Evolutionary conservation across 2,329 filamentous ascomycete genomes (phyloP).

Genomic region (Sporothrix globosa): DNA sequence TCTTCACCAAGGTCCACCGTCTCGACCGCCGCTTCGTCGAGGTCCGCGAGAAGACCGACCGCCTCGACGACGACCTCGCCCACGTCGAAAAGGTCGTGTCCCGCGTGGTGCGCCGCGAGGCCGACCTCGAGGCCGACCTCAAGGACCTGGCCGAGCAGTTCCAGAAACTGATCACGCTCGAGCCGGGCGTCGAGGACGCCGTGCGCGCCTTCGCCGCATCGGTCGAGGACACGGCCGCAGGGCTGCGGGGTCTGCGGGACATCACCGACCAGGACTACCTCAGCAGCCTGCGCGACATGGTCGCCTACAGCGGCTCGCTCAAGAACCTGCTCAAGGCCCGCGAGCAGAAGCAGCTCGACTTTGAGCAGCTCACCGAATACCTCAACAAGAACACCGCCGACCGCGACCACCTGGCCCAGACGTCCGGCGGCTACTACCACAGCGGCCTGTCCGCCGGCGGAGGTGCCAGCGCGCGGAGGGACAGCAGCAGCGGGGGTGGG

Average conservation of each 20-base stretch:
- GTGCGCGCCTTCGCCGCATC: conserved; percentile 85
- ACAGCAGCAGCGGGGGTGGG: conserved; percentile 17
- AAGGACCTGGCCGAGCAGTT: conserved; percentile 91
- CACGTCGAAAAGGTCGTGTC: conserved; percentile 97
- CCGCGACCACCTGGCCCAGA: conserved; percentile 69
- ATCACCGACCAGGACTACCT: conserved; percentile 96
- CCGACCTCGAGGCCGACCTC: conserved; percentile 85
- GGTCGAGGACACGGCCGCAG: conserved; percentile 79
- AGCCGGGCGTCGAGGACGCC: conserved; percentile 80
- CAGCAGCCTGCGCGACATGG: conserved; percentile 90
- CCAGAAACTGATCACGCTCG: conserved; percentile 85
- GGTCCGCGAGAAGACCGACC: conserved; percentile 88
- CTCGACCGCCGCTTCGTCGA: conserved; percentile 93
- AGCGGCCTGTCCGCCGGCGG: conserved; percentile 36
- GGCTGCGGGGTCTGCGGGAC: conserved; percentile 80
- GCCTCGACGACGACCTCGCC: conserved; percentile 88
- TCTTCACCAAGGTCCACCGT: conserved; percentile 94
- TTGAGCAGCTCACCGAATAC: conserved; percentile 93
- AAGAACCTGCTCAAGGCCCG: conserved; percentile 88
- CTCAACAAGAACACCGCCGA: conserved; percentile 88
- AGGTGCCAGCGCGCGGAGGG: not conserved
- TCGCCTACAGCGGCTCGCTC: conserved; percentile 85
- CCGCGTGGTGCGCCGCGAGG: conserved; percentile 82
- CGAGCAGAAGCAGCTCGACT: conserved; percentile 97
- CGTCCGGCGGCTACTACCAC: conserved; percentile 56